Percentiles rank a stretch among this genome's conserved stretches.
These are phyloP conservation scores for Periconia digitata DNA, from an alignment of 2,329 filamentous ascomycete genomes.

Conservation along the genomic window DNA sequence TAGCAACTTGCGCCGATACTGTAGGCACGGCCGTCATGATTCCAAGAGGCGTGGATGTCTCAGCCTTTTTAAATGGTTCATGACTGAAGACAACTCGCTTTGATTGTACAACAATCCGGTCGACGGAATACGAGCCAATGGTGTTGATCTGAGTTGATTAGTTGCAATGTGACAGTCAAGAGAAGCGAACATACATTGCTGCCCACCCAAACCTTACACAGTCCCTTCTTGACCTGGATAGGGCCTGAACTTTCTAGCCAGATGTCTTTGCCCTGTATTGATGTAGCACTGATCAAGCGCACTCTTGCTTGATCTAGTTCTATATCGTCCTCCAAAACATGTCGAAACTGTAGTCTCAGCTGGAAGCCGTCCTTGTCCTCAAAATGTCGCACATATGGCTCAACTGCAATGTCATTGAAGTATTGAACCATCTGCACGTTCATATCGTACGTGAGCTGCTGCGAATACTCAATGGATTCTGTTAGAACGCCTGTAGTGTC, in stretches of 20 bases:
- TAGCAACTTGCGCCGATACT: constrained; percentile 35
- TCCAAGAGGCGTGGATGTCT: constrained; percentile 49
- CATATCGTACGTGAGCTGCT: constrained; percentile 60
- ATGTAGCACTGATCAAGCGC: constrained; percentile 59
- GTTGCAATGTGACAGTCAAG: constrained; percentile 1
- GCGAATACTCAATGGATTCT: constrained; percentile 52
- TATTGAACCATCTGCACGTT: constrained; percentile 71
- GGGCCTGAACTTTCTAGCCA: constrained; percentile 58
- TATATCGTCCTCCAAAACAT: constrained; percentile 71
- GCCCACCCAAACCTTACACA: constrained; percentile 55
- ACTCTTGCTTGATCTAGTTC: constrained; percentile 66
- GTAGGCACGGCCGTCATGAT: constrained; percentile 48
- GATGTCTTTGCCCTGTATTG: constrained; percentile 65
- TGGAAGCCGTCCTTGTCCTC: constrained; percentile 74
- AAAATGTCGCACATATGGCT: constrained; percentile 69
- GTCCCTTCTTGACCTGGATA: constrained; percentile 57
- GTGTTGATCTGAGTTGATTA: constrained; percentile 59
- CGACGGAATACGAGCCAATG: constrained; percentile 73
- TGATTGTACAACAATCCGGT: constrained; percentile 67
- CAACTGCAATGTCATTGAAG: constrained; percentile 69
- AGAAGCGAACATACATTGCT: constrained; percentile 39
- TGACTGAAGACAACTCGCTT: constrained; percentile 67
- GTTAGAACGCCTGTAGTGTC: constrained; percentile 40
- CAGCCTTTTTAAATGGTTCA: constrained; percentile 60
- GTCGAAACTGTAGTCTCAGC: constrained; percentile 67